phyloP scores from a whole-genome alignment of 495 filamentous ascomycete species.

The Immersiella caudata region DNA sequence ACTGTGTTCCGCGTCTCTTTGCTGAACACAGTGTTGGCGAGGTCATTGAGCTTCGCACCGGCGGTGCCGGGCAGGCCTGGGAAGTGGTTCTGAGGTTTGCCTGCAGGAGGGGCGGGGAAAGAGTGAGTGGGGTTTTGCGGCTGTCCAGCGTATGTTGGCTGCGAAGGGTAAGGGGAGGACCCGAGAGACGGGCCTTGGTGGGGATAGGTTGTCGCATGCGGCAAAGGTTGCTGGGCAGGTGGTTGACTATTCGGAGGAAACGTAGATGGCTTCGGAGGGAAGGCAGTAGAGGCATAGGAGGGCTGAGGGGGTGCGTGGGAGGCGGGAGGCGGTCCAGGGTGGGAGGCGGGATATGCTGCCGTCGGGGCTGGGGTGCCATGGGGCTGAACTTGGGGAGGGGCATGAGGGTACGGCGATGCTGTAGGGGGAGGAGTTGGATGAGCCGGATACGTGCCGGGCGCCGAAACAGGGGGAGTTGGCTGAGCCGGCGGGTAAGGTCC shows the following conservation, averaged over 20 bases:
- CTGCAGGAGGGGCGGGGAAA: background rate
- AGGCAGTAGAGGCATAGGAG: background rate
- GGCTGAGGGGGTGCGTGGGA: background rate
- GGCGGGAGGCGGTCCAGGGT: background rate
- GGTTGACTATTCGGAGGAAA: background rate
- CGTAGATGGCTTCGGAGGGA: background rate
- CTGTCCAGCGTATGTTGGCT: background rate
- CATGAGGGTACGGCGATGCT: background rate
- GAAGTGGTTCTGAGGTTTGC: background rate
- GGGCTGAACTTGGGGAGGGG: constrained; percentile 1
- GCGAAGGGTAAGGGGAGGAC: background rate
- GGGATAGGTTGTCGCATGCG: background rate
- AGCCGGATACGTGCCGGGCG: background rate
- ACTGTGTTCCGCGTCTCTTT: constrained; percentile 31
- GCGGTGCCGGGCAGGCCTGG: background rate
- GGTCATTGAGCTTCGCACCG: constrained; percentile 26
- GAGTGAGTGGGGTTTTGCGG: constrained; percentile 6
- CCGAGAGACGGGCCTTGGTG: background rate
- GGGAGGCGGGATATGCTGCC: background rate
- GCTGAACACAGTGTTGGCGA: constrained; percentile 33
- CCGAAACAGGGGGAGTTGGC: background rate
- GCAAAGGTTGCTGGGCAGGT: background rate
- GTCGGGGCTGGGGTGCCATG: background rate
- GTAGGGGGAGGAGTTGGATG: background rate
- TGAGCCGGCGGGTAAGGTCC: background rate